Evolutionary conservation across 129 eudicot genomes (phyloP), one percentile per base, ranked within the genome.

Genomic region (sunflower (Helianthus annuus)): DNA sequence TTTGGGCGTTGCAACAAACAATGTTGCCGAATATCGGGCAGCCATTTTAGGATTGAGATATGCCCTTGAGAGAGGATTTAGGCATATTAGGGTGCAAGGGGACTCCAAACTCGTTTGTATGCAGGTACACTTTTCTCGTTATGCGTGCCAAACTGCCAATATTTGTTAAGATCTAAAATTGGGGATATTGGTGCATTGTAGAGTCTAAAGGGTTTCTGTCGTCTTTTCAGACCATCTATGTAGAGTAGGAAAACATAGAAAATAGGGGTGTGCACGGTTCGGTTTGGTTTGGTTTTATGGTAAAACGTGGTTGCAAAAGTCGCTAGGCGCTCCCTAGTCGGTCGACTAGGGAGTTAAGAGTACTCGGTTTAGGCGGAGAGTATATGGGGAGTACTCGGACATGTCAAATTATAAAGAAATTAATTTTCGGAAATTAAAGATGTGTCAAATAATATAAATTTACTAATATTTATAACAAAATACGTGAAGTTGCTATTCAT

Each of bases 71-170:
- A 86, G 83, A 77, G 96, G 99, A 22, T 91, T 80, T 76, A 85
- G 84, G 74, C 89, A 86, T 72, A 81, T 95, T 64, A 80, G 85
- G 11, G 85, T 88, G n/a, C 90, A 83, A 49, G 98, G 98, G 57
- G 98, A 88, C 85, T 94, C 98, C 32, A 85, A 87, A 69, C 98
- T 94, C 71, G 97, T 94, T 62, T 86, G 92, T 77, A 87, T 85
- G 95, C 97, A 94, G 98, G 98, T 90, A 73, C 52, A 7, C 34
- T 10, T 61, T 71, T 14, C 12, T 10, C 19, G n/a, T 42, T 51
- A 24, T n/a, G n/a, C 58, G 4, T 32, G 36, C 36, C 4, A 32
- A 32, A 32, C 4, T 3, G n/a, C 24, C 67, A 11, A 53, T 4
- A 63, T 12, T 36, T 29, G 64, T 58, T 58, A 24, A 27, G 11